Evolutionary conservation across 2,329 filamentous ascomycete species (phyloP), one percentile per base, ranked within the genome.

Genomic region (Simplicillium sp.): DNA sequence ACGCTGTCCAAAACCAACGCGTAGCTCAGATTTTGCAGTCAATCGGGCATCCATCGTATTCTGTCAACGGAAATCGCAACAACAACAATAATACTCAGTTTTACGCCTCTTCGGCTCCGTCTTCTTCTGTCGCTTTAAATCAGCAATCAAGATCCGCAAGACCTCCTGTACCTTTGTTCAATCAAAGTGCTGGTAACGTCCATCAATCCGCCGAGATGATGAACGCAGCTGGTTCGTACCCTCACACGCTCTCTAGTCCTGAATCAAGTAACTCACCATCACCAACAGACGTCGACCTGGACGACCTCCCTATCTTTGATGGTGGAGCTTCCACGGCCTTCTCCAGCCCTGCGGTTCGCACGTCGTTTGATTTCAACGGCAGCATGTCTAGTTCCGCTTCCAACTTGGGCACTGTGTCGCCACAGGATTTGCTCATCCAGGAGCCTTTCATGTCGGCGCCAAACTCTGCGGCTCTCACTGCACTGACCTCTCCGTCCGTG

Each of bases 401-500:
- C 55, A 73, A 77, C 57, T 56, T 78, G 56, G 76, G 73, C 52
- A 95, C 88, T 34, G 76, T 95, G 46, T 95, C 88, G 46, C 88
- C 88, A 15, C 82, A 85, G 61, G 87, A 95, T 54, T 70, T 94
- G 49, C 66, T 83, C 50, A 70, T 89, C 52, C 76, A 79, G 50
- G 78, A 85, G 54, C 70, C 74, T 44, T 78, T 79, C 54, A 70
- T 77, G 56, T 94, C 87, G 46, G 79, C 87, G 31, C 88, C 88
- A 25, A 86, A 86, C 55, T 94, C 88, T 2, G 74, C 82, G 36
- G 80, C 85, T 29, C 79, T 92, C 56, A 94, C 88, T 29, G 80
- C 87, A 48, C 57, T 95, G 61, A 94, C 87, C 43, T 92, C 88
- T 45, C 88, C 88, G 35, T 86, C 84, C n/a, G 71, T 79, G 43